Evolutionary conservation across 306 rosid species (phyloP).

Genomic region (Prunus padus): DNA sequence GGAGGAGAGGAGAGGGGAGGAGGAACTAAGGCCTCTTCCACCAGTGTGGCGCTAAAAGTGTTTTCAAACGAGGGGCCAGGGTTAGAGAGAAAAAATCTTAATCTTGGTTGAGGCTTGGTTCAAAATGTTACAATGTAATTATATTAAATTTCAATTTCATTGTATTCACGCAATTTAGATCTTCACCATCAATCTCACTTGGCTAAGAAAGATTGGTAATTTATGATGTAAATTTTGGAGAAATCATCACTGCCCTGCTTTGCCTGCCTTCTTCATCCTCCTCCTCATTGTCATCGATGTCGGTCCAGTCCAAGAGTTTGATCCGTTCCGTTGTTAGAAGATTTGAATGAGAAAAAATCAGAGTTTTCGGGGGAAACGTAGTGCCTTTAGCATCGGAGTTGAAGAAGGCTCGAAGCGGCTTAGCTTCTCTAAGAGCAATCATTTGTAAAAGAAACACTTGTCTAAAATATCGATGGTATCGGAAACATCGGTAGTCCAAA

Average conservation of each 20-base stretch:
- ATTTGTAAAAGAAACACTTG: constrained; percentile 57
- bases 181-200: constrained; percentile 12
- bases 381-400: constrained; percentile 84
- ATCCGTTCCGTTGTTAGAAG: constrained; percentile 76
- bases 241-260: constrained; percentile 37
- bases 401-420: constrained; percentile 76
- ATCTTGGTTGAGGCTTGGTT: too few species aligned
- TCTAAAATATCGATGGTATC: too few species aligned
- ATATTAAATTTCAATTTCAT: too few species aligned
- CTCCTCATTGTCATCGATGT: constrained; percentile 18
- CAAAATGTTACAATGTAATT: too few species aligned
- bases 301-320: constrained; percentile 54
- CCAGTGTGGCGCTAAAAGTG: too few species aligned
- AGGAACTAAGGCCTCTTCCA: too few species aligned
- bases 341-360: constrained; percentile 87
- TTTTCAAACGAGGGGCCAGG: too few species aligned
- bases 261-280: constrained; percentile 24
- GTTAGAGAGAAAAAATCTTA: too few species aligned
- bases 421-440: constrained; percentile 76
- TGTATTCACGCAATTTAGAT: constrained; percentile 3
- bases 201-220: background rate
- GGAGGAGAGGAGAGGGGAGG: too few species aligned
- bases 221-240: constrained; percentile 58
- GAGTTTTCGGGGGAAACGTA: constrained; percentile 81
- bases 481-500: too few species aligned